Base-by-base conservation (phyloP, 2,329 filamentous ascomycete genomes). In the Sordariomycetes sp. region DNA sequence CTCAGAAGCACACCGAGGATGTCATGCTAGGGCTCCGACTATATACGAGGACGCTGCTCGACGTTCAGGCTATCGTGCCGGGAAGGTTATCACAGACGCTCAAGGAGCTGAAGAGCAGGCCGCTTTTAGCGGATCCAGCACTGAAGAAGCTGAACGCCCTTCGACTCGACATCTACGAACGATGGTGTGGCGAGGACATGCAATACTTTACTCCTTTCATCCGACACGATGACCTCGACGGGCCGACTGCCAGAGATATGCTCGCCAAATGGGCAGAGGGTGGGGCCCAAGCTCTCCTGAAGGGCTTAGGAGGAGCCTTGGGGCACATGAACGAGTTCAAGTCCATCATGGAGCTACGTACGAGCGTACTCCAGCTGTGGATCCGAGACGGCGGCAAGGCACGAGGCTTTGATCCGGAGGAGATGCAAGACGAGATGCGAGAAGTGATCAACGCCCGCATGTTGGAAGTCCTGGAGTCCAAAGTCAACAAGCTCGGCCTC, bases 141-240 rank as follows among this genome's bases (percentile, higher is more conserved):
- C 63, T 95, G 14, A 69, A 71, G 35, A 58, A 63, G 1, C 56
- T 92, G 2, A 75, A 84, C 42, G 81, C 80, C 12, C 61, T 94
- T 10, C 75, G 83, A 23, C 61, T 95, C 18, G 86, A 94, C 49
- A 61, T 92, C 8, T 78, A 86, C 47, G 76, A 80, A 42, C 70
- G 71, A 15, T 94, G 87, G 83, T 83, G 92, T 41, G 72, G 82
- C 14, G 78, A 87, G 7, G 86, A 93, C 39, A 83, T 94, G 27
- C 75, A 75, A 30, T 82, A 82, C 43, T 95, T 93, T 51, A 90
- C 79, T 1, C 88, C 88, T 0, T 94, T 86, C 61, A 83, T 93
- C 23, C 78, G 84, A 20, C 79, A 93, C 46, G 85, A 88, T 43
- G 83, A 92, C 43, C 56, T 85, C 5, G 72, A 78, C 17, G 74